These are phyloP conservation scores for Olyra latifolia DNA, from an alignment of 176 grass and related monocot genomes.

Conservation along the genomic window DNA sequence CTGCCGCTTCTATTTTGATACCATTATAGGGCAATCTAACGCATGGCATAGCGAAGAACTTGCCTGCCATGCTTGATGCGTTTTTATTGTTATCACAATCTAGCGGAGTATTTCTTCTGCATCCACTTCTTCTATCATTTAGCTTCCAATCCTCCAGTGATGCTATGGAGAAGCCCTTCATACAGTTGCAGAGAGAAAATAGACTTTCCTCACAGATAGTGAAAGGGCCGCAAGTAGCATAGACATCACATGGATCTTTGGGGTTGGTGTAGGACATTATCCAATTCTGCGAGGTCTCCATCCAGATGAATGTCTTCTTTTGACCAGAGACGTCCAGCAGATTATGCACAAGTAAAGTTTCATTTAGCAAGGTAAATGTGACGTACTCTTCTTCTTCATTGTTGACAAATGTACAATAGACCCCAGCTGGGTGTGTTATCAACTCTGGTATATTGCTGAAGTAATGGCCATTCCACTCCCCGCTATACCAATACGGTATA, in stretches of 20 bases:
- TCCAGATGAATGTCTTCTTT: slow-evolving; percentile 29
- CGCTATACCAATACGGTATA: neutral
- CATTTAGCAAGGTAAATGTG: slow-evolving; percentile 27
- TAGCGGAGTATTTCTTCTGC: slow-evolving; percentile 43
- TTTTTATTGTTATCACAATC: slow-evolving; percentile 3
- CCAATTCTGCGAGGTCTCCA: slow-evolving; percentile 30
- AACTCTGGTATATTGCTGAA: slow-evolving; percentile 24
- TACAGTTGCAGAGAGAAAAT: slow-evolving; percentile 38
- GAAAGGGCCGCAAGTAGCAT: slow-evolving; percentile 46
- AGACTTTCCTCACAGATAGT: slow-evolving; percentile 28
- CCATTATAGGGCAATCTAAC: slow-evolving; percentile 32
- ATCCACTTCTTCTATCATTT: slow-evolving; percentile 43
- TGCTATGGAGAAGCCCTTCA: slow-evolving; percentile 47
- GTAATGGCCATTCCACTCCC: neutral
- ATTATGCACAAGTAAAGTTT: slow-evolving; percentile 17
- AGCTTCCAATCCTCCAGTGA: slow-evolving; percentile 38
- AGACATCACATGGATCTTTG: slow-evolving; percentile 42
- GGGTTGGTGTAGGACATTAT: slow-evolving; percentile 22
- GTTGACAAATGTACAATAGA: slow-evolving; percentile 23
- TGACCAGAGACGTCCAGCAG: slow-evolving; percentile 35
- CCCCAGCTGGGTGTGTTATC: too few species aligned
- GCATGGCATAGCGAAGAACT: slow-evolving; percentile 39
- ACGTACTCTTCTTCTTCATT: slow-evolving; percentile 28
- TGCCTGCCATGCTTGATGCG: slow-evolving; percentile 10
- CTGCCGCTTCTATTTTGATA: neutral